Conservation (phyloP, 352 stramenopile species). For the Globisporangium spinosum region DNA sequence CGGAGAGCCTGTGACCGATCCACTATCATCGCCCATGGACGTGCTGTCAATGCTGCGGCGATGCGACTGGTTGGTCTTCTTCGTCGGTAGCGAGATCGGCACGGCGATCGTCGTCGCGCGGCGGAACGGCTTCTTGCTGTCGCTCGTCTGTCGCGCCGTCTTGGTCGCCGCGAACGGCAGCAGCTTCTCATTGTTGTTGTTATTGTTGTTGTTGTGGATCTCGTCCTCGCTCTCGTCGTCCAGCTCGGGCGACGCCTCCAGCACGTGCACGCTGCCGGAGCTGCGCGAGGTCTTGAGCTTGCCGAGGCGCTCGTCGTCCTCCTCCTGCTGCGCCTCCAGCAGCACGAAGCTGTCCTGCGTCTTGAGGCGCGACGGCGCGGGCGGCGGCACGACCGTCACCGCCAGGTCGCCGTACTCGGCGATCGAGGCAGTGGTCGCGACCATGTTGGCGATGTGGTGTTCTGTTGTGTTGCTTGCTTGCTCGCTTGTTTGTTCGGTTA, state of each 20-base stretch:
- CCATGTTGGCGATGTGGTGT: neutral
- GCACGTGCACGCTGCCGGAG: conserved; percentile 10
- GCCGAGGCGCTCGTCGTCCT: neutral
- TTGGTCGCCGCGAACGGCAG: neutral
- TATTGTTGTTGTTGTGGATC: neutral
- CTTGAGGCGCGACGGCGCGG: neutral
- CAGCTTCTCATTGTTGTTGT: neutral
- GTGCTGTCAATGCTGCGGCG: conserved; percentile 24
- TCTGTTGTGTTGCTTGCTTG: conserved; percentile 6
- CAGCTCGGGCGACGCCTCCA: conserved; percentile 13
- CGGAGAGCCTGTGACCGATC: conserved; percentile 1
- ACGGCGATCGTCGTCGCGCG: conserved; percentile 55
- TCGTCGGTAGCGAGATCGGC: conserved; percentile 14
- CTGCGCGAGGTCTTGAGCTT: conserved; percentile 4
- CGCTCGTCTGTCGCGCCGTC: conserved; percentile 11
- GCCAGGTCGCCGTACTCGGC: neutral
- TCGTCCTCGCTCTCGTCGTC: conserved; percentile 12
- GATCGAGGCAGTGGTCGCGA: conserved; percentile 5
- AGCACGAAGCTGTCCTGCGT: conserved; percentile 13
- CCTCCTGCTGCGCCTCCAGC: conserved; percentile 10
- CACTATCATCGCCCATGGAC: conserved; percentile 7
- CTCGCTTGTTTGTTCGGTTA: neutral
- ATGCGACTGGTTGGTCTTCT: conserved; percentile 11
- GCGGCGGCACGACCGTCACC: neutral
- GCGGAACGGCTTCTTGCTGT: conserved; percentile 29